These are phyloP conservation scores for Leucosporidium creatinivorum DNA, from an alignment of 768 basidiomycete genomes.

Conservation along the genomic window DNA sequence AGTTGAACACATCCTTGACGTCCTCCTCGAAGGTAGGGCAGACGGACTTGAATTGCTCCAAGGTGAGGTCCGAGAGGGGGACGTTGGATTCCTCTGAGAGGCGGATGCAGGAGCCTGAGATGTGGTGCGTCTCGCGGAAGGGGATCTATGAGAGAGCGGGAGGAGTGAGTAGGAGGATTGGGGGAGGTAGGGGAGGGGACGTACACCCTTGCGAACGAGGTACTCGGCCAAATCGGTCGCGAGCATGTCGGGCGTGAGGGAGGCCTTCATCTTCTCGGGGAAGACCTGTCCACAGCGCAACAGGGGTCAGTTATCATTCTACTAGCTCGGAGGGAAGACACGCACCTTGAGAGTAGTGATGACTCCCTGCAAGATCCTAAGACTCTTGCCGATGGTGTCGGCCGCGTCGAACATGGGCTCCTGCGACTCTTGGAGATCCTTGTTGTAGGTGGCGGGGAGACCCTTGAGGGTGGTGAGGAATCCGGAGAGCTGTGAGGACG, in stretches of 20 bases:
- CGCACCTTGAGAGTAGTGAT: conserved; percentile 77
- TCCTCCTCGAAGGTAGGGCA: conserved; percentile 73
- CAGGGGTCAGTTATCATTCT: conserved; percentile 4
- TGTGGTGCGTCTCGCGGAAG: conserved; percentile 97
- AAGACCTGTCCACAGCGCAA: conserved; percentile 55
- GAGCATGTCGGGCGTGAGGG: conserved; percentile 93
- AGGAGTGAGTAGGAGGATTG: neutral
- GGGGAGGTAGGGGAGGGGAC: conserved; percentile 39
- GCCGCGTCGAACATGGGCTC: conserved; percentile 93
- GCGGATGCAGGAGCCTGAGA: conserved; percentile 93
- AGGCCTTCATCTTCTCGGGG: conserved; percentile 76
- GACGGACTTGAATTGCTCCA: conserved; percentile 70
- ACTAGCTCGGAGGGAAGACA: neutral
- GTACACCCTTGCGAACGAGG: conserved; percentile 92
- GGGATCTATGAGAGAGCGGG: conserved; percentile 58
- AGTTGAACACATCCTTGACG: conserved; percentile 78
- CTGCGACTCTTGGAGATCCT: conserved; percentile 97
- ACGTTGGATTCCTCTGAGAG: conserved; percentile 76
- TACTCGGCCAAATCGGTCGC: conserved; percentile 99
- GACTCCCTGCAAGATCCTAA: conserved; percentile 91
- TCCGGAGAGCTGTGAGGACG: conserved; percentile 70
- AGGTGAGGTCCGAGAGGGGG: conserved; percentile 70
- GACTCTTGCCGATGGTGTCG: conserved; percentile 76
- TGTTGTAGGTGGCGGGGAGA: conserved; percentile 97
- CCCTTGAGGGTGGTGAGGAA: conserved; percentile 97